Evolutionary conservation across 345 rosid genomes (phyloP).

Genomic region (Citrus hindsii): DNA sequence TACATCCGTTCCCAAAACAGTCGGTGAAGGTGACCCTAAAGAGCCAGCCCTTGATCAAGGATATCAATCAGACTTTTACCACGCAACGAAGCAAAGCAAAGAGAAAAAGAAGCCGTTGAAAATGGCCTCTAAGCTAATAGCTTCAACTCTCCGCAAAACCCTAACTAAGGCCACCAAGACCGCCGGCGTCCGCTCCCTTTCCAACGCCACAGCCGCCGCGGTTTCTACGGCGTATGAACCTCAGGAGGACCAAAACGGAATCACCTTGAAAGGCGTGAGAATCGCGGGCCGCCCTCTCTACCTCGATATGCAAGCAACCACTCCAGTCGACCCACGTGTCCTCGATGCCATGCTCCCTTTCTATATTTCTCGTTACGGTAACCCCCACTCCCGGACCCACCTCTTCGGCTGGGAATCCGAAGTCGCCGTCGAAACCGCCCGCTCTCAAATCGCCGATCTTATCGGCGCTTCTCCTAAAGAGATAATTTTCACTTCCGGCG

Average conservation of each 20-base stretch:
- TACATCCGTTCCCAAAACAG: not conserved
- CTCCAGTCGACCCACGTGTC: conserved; percentile 93
- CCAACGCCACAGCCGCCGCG: conserved; percentile 30
- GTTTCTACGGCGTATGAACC: conserved; percentile 10
- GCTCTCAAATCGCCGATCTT: conserved; percentile 66
- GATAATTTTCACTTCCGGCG: conserved; percentile 89
- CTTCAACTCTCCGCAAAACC: conserved; percentile 44
- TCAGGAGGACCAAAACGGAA: conserved; percentile 36
- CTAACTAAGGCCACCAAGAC: conserved; percentile 11
- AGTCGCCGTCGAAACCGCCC: conserved; percentile 75
- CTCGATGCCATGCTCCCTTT: conserved; percentile 85
- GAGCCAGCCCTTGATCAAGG: not conserved
- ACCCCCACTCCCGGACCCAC: conserved; percentile 97
- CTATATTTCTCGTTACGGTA: conserved; percentile 63
- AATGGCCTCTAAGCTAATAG: conserved; percentile 63
- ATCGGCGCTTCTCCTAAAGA: conserved; percentile 88
- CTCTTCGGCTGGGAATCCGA: conserved; percentile 98
- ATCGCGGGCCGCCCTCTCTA: conserved; percentile 73
- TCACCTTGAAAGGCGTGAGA: conserved; percentile 66
- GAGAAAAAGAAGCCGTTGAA: not conserved
- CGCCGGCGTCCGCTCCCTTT: conserved; percentile 17
- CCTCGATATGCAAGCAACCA: conserved; percentile 73
- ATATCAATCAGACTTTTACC: not conserved
- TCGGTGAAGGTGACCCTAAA: conserved; percentile 6
- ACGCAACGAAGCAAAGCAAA: not conserved